Evolutionary conservation across 2,329 filamentous ascomycete genomes (phyloP).

Genomic region (Ceratocystis huliohia): DNA sequence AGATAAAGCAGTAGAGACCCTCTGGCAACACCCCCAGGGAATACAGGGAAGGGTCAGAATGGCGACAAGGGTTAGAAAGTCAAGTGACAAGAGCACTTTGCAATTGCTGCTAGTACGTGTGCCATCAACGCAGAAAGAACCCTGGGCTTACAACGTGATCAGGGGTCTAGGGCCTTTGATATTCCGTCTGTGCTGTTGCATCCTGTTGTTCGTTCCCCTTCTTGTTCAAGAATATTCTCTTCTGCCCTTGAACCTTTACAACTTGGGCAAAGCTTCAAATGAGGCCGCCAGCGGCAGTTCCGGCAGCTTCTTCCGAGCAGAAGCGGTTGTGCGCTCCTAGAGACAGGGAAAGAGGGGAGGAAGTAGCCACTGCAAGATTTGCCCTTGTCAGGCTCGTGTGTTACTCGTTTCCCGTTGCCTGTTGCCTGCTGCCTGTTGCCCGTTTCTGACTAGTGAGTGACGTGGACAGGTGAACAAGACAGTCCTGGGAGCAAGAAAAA

Average conservation of each 20-base stretch:
- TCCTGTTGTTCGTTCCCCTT: not conserved
- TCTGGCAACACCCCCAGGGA: no score
- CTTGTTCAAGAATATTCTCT: not conserved
- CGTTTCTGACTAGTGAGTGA: not conserved
- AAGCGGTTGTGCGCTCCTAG: not conserved
- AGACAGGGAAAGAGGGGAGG: not conserved
- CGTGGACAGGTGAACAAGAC: not conserved
- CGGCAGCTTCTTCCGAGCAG: not conserved
- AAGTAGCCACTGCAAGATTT: not conserved
- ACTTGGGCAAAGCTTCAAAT: not conserved
- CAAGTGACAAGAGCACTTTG: not conserved
- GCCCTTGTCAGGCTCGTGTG: not conserved
- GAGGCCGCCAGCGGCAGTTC: not conserved
- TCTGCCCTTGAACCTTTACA: not conserved
- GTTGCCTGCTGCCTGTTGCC: no score
- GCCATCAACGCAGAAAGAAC: not conserved
- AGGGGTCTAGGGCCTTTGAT: not conserved
- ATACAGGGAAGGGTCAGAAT: no score
- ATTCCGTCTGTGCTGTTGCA: conserved; percentile 2
- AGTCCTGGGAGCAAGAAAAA: not conserved
- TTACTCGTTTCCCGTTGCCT: not conserved
- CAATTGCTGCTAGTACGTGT: not conserved
- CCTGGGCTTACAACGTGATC: not conserved
- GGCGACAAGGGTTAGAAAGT: no score
- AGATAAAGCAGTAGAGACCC: no score